Conservation (phyloP, 495 filamentous ascomycete genomes). For the Aspergillus carlsbadensis region DNA sequence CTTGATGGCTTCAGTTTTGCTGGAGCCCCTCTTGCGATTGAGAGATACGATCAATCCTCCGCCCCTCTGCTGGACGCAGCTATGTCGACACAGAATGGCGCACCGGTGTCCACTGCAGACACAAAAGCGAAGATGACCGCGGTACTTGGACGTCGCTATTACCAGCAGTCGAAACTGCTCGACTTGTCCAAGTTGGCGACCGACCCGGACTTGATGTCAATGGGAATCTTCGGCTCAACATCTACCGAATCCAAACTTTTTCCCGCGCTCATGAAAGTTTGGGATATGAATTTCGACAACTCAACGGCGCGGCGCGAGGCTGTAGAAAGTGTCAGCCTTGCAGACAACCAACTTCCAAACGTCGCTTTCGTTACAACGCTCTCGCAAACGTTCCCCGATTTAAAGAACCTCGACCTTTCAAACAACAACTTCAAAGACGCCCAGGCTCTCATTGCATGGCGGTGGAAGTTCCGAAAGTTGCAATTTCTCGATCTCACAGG, state of each 20-base stretch:
- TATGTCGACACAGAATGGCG: slow-evolving; percentile 22
- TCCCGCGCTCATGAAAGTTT: slow-evolving; percentile 80
- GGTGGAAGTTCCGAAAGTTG: slow-evolving; percentile 70
- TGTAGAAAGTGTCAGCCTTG: slow-evolving; percentile 73
- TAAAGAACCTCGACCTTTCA: slow-evolving; percentile 83
- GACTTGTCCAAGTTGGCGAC: slow-evolving; percentile 71
- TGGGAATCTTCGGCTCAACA: slow-evolving; percentile 72
- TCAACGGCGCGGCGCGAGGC: slow-evolving; percentile 65
- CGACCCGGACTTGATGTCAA: slow-evolving; percentile 63
- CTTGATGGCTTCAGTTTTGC: slow-evolving; percentile 66
- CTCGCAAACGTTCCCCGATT: slow-evolving; percentile 70
- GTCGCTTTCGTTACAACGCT: slow-evolving; percentile 68
- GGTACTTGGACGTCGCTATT: slow-evolving; percentile 75
- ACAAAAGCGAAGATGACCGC: slow-evolving; percentile 45
- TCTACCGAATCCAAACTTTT: slow-evolving; percentile 84
- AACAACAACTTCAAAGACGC: slow-evolving; percentile 69
- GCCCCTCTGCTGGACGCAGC: slow-evolving; percentile 26
- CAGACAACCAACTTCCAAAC: slow-evolving; percentile 70
- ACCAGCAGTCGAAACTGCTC: slow-evolving; percentile 65
- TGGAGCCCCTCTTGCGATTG: slow-evolving; percentile 56
- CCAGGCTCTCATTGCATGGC: slow-evolving; percentile 63
- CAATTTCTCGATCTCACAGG: slow-evolving; percentile 75
- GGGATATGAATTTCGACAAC: slow-evolving; percentile 66
- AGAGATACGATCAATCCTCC: slow-evolving; percentile 31
- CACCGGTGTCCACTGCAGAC: slow-evolving; percentile 40